Base-by-base conservation (phyloP, 2,329 filamentous ascomycete genomes). In the Ascochyta koolunga region DNA sequence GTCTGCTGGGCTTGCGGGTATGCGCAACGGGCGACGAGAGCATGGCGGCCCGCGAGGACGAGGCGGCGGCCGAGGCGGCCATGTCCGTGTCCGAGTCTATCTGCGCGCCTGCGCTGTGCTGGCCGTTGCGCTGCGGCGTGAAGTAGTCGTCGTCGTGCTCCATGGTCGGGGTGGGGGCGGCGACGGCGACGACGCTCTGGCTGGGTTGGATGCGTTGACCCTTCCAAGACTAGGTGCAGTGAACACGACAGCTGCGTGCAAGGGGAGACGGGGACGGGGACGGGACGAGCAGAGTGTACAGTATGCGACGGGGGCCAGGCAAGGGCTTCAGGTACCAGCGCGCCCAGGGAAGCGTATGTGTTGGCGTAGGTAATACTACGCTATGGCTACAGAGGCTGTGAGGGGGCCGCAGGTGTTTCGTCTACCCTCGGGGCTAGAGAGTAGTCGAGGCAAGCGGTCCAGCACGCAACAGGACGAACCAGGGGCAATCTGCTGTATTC, bases 1-100 rank as follows among this genome's bases (percentile, higher is more conserved):
- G 74, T 43, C 73, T 71, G 61, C 74, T 74, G 52, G 67, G 68
- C 60, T 75, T 76, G 55, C 71, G 69, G 52, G 65, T 51, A 54
- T 71, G 70, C 25, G 72, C 60, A 43, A 66, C 64, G 45, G 74
- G 69, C 46, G 73, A 74, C 47, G 66, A 62, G 64, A 72, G 73
- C 60, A 75, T 68, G 64, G 62, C 55, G 36, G 68, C 56, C 33
- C 67, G 69, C 42, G 68, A 68, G 36, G 72, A 70, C 21, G 70
- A 71, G 13, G 67, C 69, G 3, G 67, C 62, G 37, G 67, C 69
- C 35, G 71, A 70, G 29, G 66, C 66, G 47, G 67, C 66, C 69
- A 74, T 73, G 61, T 73, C 71, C 22, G 66, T 70, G 56, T 74
- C 71, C 9, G 68, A 70, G 55, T 75, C 72, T 27, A 66, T 55